Percentiles rank a stretch among this genome's conserved stretches.
Conservation (phyloP, 345 rosid species). For the Sisymbrium altissimum region DNA sequence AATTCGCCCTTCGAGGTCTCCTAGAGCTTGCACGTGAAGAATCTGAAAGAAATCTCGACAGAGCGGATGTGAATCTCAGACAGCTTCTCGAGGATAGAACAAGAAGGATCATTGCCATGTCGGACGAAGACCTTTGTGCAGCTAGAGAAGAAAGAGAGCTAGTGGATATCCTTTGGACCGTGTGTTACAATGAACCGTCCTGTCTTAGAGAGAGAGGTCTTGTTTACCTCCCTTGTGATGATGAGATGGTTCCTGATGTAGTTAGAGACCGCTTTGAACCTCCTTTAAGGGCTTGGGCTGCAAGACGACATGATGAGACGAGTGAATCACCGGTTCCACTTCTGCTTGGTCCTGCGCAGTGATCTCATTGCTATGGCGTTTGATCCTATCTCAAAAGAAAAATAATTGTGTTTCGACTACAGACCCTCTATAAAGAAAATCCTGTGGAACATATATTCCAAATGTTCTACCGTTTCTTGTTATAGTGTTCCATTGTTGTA, state of each 20-base stretch:
- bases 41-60: constrained; percentile 38
- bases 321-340: constrained; percentile 41
- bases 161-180: constrained; percentile 73
- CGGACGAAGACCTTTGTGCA: constrained; percentile 73
- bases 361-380: constrained; percentile 26
- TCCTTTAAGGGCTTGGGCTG: constrained; percentile 71
- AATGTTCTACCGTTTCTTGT: background rate
- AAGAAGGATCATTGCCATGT: constrained; percentile 55
- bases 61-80: constrained; percentile 57
- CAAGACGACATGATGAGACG: constrained; percentile 32
- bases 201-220: constrained; percentile 64
- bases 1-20: constrained; percentile 76
- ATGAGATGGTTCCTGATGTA: constrained; percentile 66
- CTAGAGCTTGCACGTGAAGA: constrained; percentile 60
- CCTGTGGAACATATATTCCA: background rate
- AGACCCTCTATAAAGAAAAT: too few relatives aligned
- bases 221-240: constrained; percentile 76
- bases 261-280: constrained; percentile 75
- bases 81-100: constrained; percentile 71
- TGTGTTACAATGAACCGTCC: constrained; percentile 68
- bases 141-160: constrained; percentile 82
- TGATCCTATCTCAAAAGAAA: background rate
- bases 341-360: constrained; percentile 48
- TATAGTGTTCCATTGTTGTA: background rate
- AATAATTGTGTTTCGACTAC: background rate